These are phyloP conservation scores for Ophiostoma tasmaniense DNA, from an alignment of 2,329 filamentous ascomycete genomes.

Conservation along the genomic window DNA sequence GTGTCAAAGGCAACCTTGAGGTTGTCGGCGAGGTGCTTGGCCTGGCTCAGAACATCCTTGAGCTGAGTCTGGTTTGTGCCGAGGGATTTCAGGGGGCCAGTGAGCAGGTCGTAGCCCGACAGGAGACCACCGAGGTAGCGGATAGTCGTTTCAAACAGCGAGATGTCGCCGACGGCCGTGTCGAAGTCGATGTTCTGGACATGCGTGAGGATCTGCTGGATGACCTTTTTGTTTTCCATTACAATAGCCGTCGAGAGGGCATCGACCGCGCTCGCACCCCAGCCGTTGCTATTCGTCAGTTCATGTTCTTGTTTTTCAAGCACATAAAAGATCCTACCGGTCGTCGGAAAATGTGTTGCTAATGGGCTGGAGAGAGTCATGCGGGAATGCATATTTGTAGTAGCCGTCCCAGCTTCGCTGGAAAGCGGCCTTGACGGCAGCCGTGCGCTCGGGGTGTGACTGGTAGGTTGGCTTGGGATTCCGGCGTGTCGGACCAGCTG, in stretches of 20 bases:
- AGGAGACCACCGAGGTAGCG: slow-evolving; percentile 76
- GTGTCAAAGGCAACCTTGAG: slow-evolving; percentile 74
- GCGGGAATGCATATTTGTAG: slow-evolving; percentile 63
- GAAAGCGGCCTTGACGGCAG: slow-evolving; percentile 60
- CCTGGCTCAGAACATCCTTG: slow-evolving; percentile 55
- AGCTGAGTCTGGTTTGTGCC: slow-evolving; percentile 36
- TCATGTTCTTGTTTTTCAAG: background rate
- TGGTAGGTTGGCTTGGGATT: slow-evolving; percentile 20
- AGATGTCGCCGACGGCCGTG: slow-evolving; percentile 52
- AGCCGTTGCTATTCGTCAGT: slow-evolving; percentile 54
- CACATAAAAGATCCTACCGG: slow-evolving; percentile 38
- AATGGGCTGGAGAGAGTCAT: slow-evolving; percentile 66
- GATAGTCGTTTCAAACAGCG: slow-evolving; percentile 85
- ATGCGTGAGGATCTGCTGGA: slow-evolving; percentile 62
- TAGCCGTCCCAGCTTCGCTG: slow-evolving; percentile 65
- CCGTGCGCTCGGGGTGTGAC: slow-evolving; percentile 38
- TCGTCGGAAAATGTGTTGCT: slow-evolving; percentile 59
- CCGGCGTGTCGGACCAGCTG: slow-evolving; percentile 13
- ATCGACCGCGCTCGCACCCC: slow-evolving; percentile 78
- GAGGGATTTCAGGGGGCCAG: slow-evolving; percentile 51
- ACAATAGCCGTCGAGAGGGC: slow-evolving; percentile 71
- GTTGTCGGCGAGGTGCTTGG: slow-evolving; percentile 59
- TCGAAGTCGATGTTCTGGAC: slow-evolving; percentile 65
- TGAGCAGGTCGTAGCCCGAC: slow-evolving; percentile 66
- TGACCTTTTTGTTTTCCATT: slow-evolving; percentile 60